Base-by-base conservation (phyloP, 345 rosid species). In the Citrus glauca region DNA sequence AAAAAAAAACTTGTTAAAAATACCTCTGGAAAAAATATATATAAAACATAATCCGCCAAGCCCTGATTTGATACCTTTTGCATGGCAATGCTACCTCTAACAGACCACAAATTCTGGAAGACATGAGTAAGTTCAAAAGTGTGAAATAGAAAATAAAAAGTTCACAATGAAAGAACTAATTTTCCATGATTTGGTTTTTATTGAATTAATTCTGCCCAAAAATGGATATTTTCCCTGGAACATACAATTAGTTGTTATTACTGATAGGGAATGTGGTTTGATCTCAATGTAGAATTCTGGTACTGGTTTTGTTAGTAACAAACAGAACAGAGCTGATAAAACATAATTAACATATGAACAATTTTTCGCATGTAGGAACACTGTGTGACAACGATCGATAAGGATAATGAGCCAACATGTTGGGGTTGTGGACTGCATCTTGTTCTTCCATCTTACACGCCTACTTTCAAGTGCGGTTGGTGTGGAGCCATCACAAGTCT, bases 351-450 rank as follows among this genome's bases (percentile, higher is more conserved):
- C 40, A 68, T 35, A 80, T n/a, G 53, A 8, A 14, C 61, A 61
- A 45, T 11, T 19, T 40, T 78, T 81, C 62, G 63, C 24, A 5
- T 81, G 65, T 81, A 90, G 91, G 91, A 86, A 76, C 85, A 86
- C 77, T 73, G 84, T 74, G 88, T 87, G 76, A 74, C 93, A 68
- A 81, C 84, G 16, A 74, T 88, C 50, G 67, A 30, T 28, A 92
- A 89, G 82, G 94, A 86, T 66, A 81, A 79, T 71, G 98, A 91
- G 84, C 82, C 89, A 74, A 57, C 79, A 24, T 93, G 99, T 79
- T 93, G 99, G 98, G 99, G 99, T n/a, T 95, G 99, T 81, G 99
- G 98, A 75, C 74, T 93, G 55, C 90, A 85, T 63, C 91, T 91
- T 68, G 85, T 90, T 84, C 93, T 91, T 77, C 94, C 96, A 14